phyloP scores from a whole-genome alignment of 2,329 filamentous ascomycete species.

The Alternaria infectoria region DNA sequence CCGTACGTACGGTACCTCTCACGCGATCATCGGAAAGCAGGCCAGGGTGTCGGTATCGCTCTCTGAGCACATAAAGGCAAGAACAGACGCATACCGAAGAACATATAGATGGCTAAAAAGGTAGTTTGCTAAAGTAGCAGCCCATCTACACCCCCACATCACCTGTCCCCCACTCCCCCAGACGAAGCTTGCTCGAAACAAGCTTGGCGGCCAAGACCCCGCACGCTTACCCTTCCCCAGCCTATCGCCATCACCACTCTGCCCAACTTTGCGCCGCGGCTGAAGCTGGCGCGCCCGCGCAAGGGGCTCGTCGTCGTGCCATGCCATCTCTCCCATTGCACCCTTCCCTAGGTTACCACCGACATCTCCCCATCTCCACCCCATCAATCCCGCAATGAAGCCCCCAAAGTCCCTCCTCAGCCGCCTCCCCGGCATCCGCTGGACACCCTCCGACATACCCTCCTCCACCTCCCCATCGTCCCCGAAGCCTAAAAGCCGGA shows the following conservation, averaged over 20 bases:
- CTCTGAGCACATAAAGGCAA: background rate
- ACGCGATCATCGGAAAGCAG: background rate
- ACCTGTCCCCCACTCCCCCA: conserved; percentile 5
- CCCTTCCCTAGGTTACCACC: background rate
- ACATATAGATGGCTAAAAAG: background rate
- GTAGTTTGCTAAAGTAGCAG: background rate
- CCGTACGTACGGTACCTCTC: background rate
- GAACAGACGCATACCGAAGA: too few species aligned
- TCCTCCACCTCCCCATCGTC: conserved; percentile 3
- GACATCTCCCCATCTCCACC: background rate
- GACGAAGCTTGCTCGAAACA: conserved; percentile 24
- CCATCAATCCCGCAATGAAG: conserved; percentile 10
- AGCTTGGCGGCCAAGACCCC: conserved; percentile 16
- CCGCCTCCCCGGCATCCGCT: conserved; percentile 30
- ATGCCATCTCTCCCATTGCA: background rate
- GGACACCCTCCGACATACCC: conserved; percentile 38
- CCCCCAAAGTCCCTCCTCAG: conserved; percentile 7
- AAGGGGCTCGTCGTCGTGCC: background rate
- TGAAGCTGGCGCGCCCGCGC: background rate
- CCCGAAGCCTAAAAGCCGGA: conserved; percentile 22
- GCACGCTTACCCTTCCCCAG: background rate
- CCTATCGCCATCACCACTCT: conserved; percentile 1
- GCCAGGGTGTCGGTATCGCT: background rate
- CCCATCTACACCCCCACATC: background rate
- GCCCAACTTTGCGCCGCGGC: background rate